Evolutionary conservation across 2,329 filamentous ascomycete species (phyloP).

Genomic region (Fusarium lateritium): DNA sequence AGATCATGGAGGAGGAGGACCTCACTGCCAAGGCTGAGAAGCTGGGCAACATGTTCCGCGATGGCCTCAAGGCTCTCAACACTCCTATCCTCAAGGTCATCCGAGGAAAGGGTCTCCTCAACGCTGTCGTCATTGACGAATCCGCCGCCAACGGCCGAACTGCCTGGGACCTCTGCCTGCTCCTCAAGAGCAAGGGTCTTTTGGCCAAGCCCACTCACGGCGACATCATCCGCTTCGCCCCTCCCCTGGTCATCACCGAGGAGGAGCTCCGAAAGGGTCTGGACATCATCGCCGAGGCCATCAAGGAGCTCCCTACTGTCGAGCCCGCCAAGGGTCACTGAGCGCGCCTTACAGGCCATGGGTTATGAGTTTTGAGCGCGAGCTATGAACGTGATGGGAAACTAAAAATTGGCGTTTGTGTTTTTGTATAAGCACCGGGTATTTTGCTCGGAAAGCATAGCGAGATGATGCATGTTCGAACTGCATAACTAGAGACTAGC

Average conservation of each 20-base stretch:
- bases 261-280: slow-evolving; percentile 85
- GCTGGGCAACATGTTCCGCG: slow-evolving; percentile 86
- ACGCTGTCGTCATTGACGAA: slow-evolving; percentile 97
- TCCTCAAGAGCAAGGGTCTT: slow-evolving; percentile 95
- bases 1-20: slow-evolving; percentile 92
- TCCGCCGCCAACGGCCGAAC: slow-evolving; percentile 85
- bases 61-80: slow-evolving; percentile 81
- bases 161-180: slow-evolving; percentile 96
- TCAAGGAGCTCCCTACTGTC: slow-evolving; percentile 82
- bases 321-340: slow-evolving; percentile 58
- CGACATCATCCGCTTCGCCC: slow-evolving; percentile 98
- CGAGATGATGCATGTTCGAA: slow-evolving; percentile 35
- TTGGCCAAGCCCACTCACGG: slow-evolving; percentile 99
- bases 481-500: slow-evolving; percentile 38
- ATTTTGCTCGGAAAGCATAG: slow-evolving; percentile 28
- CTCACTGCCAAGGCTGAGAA: slow-evolving; percentile 86
- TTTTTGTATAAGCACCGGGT: slow-evolving; percentile 23
- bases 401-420: slow-evolving; percentile 37
- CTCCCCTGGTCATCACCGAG: slow-evolving; percentile 94
- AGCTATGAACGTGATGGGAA: slow-evolving; percentile 40
- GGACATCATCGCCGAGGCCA: slow-evolving; percentile 83
- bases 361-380: slow-evolving; percentile 36
- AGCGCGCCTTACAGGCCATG: slow-evolving; percentile 14
- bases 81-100: slow-evolving; percentile 86
- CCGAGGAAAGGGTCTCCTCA: slow-evolving; percentile 93